A percentile compares a stretch with the other conserved stretches of the same genome.
phyloP scores from a whole-genome alignment of 106 monocot genomes.

The Iris macrosiphon region DNA sequence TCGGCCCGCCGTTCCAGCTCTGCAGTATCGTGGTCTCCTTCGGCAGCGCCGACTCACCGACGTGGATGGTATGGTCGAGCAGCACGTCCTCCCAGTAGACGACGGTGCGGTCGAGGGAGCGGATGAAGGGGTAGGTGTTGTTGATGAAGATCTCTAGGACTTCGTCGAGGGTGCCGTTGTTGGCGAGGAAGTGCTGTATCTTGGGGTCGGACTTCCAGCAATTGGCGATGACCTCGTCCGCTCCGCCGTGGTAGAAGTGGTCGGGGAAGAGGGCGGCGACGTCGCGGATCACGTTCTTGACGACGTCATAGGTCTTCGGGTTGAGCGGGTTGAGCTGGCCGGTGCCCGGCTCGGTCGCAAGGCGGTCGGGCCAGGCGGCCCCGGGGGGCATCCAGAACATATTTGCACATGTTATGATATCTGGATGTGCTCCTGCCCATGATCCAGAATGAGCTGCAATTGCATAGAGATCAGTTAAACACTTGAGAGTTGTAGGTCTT shows the following conservation, averaged over 20 bases:
- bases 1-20: conserved; percentile 82
- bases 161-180: conserved; percentile 39
- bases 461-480: background rate
- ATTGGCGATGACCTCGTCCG: conserved; percentile 35
- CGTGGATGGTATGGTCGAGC: conserved; percentile 38
- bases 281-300: conserved; percentile 32
- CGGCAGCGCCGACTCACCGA: conserved; percentile 31
- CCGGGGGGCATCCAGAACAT: conserved; percentile 40
- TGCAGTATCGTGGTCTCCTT: conserved; percentile 68
- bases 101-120: conserved; percentile 49
- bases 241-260: conserved; percentile 42
- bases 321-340: conserved; percentile 67
- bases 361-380: conserved; percentile 8
- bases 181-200: conserved; percentile 35
- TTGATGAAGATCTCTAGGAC: conserved; percentile 68
- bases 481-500: too few species aligned
- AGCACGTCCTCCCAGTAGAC: conserved; percentile 96
- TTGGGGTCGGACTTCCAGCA: conserved; percentile 52
- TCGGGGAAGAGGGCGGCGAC: conserved; percentile 46
- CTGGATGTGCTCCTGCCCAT: conserved; percentile 56
- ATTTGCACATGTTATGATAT: conserved; percentile 47
- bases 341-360: conserved; percentile 46
- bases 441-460: conserved; percentile 50
- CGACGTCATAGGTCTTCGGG: conserved; percentile 41
- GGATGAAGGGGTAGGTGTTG: conserved; percentile 33